Conservation (phyloP, 495 filamentous ascomycete genomes). For the Neurospora sp. region DNA sequence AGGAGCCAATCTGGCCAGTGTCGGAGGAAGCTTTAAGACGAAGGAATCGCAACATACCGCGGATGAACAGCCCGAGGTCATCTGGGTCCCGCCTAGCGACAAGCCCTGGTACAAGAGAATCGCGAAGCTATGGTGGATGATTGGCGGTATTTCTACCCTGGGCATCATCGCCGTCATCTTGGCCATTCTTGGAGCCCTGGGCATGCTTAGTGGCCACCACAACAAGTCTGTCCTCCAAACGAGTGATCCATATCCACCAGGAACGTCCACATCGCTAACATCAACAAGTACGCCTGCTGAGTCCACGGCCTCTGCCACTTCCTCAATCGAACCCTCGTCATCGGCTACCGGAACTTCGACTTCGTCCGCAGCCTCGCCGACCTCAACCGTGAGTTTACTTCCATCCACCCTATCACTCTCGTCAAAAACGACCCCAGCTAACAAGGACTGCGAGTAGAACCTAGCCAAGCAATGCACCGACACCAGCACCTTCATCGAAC, state of each 20-base stretch:
- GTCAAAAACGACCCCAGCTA: background rate
- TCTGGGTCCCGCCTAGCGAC: constrained; percentile 12
- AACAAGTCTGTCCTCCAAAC: constrained; percentile 4
- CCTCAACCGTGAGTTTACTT: constrained; percentile 2
- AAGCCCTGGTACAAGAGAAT: constrained; percentile 18
- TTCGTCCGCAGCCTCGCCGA: constrained; percentile 1
- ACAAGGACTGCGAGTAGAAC: background rate
- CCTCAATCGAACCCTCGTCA: background rate
- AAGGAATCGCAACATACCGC: constrained; percentile 5
- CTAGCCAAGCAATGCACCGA: constrained; percentile 5
- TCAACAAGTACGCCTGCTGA: constrained; percentile 1
- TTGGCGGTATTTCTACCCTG: constrained; percentile 7
- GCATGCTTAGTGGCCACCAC: constrained; percentile 1
- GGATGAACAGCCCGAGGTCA: background rate
- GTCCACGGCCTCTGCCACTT: background rate
- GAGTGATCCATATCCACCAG: background rate
- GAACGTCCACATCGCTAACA: constrained; percentile 5
- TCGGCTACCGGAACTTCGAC: constrained; percentile 1
- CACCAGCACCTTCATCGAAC: constrained; percentile 8
- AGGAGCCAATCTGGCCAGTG: background rate
- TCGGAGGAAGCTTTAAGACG: background rate
- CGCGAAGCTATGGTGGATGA: constrained; percentile 9
- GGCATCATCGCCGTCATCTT: constrained; percentile 16
- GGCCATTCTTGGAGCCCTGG: constrained; percentile 21
- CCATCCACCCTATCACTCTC: background rate